Base-by-base conservation (phyloP, 805 yeast genomes). In the Nakazawaea holstii region DNA sequence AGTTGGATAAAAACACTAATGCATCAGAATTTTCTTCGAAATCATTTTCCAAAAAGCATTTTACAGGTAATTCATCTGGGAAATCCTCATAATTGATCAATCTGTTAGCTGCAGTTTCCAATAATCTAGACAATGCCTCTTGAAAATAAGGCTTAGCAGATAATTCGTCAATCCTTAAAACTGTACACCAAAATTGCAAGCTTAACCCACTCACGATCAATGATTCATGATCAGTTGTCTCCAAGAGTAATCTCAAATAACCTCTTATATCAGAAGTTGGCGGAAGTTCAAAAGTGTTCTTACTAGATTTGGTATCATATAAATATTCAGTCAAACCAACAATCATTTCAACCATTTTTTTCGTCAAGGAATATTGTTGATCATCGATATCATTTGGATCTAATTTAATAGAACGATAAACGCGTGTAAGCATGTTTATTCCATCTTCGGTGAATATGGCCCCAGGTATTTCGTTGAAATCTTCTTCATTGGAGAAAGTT, bases 321-420 rank as follows among this genome's bases (percentile, higher is more conserved):
- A 91, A 73, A 58, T 84, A 85, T 55, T 87, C 95, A 52, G 94
- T 85, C 44, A 89, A 68, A 0, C 90, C 85, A 24, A 94, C 95
- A 31, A 91, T 80, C 88, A 92, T 86, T 60, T 94, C 99, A 4
- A 91, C 96, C 13, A 92, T 76, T 66, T 92, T 92, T 62, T 94
- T 94, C 52, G 87, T 67, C 49, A 92, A 75, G 1, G 95, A 82
- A 61, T 94, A 94, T 32, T 79, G 73, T 48, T 77, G 78, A 56
- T 90, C 97, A 49, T 66, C 67, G 20, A 90, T 73, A 57, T 82
- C 87, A 50, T 83, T 82, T 0, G 87, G 79, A 51, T 79, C 79
- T 3, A 82, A 61, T 52, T 80, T 79, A 44, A 87, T 73, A 33
- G 77, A 72, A 27, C 67, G 64, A 61, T 83, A 91, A 29, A 88